Evolutionary conservation across 2,329 filamentous ascomycete genomes (phyloP), one percentile per base, ranked within the genome.

Genomic region (Neonectria faginata): DNA sequence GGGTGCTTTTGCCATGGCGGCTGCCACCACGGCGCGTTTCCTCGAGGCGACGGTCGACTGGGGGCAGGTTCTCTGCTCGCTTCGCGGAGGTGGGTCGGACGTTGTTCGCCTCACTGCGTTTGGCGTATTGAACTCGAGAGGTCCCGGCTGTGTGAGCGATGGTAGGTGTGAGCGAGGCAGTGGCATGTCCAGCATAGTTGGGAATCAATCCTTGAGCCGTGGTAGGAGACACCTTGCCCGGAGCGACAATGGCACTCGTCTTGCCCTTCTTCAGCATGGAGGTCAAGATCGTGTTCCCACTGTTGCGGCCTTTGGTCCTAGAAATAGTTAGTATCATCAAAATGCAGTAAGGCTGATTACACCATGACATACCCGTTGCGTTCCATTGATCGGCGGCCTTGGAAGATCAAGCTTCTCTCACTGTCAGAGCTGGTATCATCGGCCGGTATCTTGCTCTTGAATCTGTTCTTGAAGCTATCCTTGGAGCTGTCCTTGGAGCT

Each of bases 141-240:
- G 79, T 76, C 25, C 71, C 69, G 25, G 77, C 75, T 20, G 77
- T 70, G 65, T 82, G 82, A 39, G 78, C 80, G 52, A 83, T 80
- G 22, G 81, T 73, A 16, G 84, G 83, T 10, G 79, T 77, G 20
- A 85, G 77, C 51, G 83, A 86, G 22, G 85, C 84, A 10, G 84
- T 83, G 22, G 85, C 85, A 70, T 86, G 78, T 18, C 85, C 85
- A 10, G 79, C 74, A 60, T 85, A 87, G 33, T 86, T 83, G 16
- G 85, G 86, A 50, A 88, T 75, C 47, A 84, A 81, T n/a, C 85
- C 86, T 29, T 83, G 84, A 8, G 83, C 85, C 12, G 84, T 87
- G 48, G 82, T 84, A 3, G 85, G 83, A 3, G 85, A 85, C 52
- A 88, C 76, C 10, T 84, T 78, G 54, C 85, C 79, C 11, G 83